Evolutionary conservation across 1,284 basidiomycete genomes (phyloP), one percentile per base, ranked within the genome.

Genomic region (Puccinia brachypodii): DNA sequence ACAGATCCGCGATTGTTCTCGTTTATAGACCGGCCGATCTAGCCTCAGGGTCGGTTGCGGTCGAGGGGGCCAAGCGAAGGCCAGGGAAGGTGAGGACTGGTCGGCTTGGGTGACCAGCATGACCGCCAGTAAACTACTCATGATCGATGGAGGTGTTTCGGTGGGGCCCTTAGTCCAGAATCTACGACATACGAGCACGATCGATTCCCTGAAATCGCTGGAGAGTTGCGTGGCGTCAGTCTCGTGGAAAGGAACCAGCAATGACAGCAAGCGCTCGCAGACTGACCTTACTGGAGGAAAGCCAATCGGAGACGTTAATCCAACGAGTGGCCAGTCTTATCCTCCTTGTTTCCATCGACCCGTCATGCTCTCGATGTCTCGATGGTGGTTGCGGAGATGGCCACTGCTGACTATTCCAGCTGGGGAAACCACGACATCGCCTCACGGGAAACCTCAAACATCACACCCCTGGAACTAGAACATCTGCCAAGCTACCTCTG

Each of bases 1-100:
- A 53, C 69, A 69, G 33, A 73, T 60, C 36, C 36, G 78, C 8
- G 62, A 75, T 56, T 74, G 71, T 53, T 62, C 53, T 62, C 33
- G 56, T 31, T 82, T 68, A 40, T 82, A 75, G n/a, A 82, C 58
- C 31, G 80, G 73, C 8, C 73, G 72, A 60, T 82, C 73, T 68
- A 82, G 73, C 19, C 73, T 36, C 8, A n/a, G 62, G n/a, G 73
- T 82, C 3, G 72, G 72, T 31, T 66, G 44, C 2, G 80, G 80
- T 22, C 64, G 80, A 25, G 80, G 72, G 16, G 80, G 80, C 80
- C 80, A 82, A n/a, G 73, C 80, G 50, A 82, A 82, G 3, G 38
- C 66, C 9, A 82, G 44, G 33, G 69, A 73, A 3, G 79, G 79
- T 2, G 77, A 80, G 22, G 73, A 74, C 47, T 82, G 72, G n/a